Conservation (phyloP, 352 stramenopile species). For the Phytophthora vignae region DNA sequence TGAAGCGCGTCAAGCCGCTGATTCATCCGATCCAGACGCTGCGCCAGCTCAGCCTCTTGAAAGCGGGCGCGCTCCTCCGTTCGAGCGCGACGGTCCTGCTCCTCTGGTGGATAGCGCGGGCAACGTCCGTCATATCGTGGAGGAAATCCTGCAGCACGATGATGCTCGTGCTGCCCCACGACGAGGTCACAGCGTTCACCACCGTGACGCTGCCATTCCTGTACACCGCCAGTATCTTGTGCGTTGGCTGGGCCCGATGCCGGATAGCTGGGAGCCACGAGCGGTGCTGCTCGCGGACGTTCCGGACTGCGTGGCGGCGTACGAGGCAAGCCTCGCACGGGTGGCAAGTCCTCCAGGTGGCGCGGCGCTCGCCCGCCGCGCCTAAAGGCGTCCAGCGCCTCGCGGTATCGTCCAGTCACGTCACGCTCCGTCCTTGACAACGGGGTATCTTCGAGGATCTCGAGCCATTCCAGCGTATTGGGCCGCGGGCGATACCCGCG, state of each 20-base stretch:
- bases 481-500: no score
- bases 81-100: not conserved
- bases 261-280: constrained; percentile 13
- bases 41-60: not conserved
- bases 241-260: constrained; percentile 2
- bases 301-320: constrained; percentile 11
- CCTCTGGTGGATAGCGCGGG: no score
- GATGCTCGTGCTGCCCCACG: not conserved
- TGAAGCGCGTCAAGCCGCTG: no score
- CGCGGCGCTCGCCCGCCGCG: not conserved
- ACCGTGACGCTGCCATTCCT: not conserved
- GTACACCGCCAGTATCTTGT: constrained; percentile 4
- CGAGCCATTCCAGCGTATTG: no score
- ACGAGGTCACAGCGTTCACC: not conserved
- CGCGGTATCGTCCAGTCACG: not conserved
- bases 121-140: not conserved
- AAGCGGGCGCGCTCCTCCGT: not conserved
- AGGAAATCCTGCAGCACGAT: constrained; percentile 1
- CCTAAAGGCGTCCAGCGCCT: not conserved
- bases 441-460: no score
- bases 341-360: not conserved
- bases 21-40: no score
- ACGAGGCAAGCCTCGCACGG: not conserved
- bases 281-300: not conserved
- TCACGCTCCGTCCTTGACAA: no score